Base-by-base conservation (phyloP, 768 basidiomycete genomes). In the Tulasnella sp. region DNA sequence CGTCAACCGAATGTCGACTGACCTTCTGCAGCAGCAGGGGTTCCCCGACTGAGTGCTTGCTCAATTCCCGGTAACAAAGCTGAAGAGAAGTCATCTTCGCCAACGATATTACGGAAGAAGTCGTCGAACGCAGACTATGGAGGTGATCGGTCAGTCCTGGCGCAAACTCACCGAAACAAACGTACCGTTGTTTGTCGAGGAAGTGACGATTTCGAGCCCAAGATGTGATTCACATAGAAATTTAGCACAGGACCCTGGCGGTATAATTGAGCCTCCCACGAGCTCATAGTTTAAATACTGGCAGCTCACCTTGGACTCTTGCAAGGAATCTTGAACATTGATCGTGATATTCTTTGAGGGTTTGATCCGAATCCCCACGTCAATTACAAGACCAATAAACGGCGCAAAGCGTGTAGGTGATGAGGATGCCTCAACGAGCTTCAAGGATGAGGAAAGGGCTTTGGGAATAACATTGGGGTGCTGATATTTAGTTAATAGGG, bases 31-130 rank as follows among this genome's bases (percentile, higher is more conserved):
- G 91, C 88, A 54, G 88, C 85, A 82, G 97, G 96, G 0, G 96
- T 94, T 1, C 92, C 91, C 36, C 93, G 89, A 12, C 94, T 83
- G 9, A 97, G 81, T 1, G 92, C 88, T 79, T 94, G 94, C 81
- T 96, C 94, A 45, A 93, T 88, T 0, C 86, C 85, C 0, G 94
- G 93, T 0, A 96, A 83, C 64, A 96, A 84, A 0, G 83, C 82
- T 5, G 84, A 82, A 1, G 82, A 81, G 37, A 95, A 83, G 45
- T 91, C 89, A 0, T 87, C 85, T 0, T 85, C 80, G 0, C 84
- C 83, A 4, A 93, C 81, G 71, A 85, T 88, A 0, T 83, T 85
- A 2, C 82, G 80, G 76, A 93, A 86, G 81, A 94, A 91, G 78
- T 90, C 91, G 77, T 86, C 81, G 25, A 91, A 84, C 54, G 88